A percentile compares a stretch with the other conserved stretches of the same genome.
Evolutionary conservation across 495 filamentous ascomycete species (phyloP).

Genomic region (Aspergillus ostianus): DNA sequence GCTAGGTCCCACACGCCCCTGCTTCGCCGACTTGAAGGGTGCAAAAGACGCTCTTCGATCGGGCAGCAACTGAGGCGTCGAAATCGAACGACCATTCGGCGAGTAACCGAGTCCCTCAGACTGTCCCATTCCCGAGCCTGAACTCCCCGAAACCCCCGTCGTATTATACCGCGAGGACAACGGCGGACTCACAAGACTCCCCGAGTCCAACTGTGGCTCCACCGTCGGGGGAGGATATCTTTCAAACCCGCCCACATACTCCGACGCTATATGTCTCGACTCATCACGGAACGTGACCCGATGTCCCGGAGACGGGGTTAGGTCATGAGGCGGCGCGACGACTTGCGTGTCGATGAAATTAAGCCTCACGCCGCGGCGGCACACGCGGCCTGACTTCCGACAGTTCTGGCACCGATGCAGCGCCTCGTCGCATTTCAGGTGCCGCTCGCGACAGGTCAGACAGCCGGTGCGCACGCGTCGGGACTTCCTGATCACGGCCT

Average conservation of each 20-base stretch:
- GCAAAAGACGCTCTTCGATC: slow-evolving; percentile 14
- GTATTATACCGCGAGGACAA: slow-evolving; percentile 24
- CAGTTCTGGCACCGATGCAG: slow-evolving; percentile 82
- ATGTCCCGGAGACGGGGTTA: slow-evolving; percentile 63
- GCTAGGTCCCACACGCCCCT: slow-evolving; percentile 15
- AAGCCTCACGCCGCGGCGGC: slow-evolving; percentile 81
- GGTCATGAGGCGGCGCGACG: slow-evolving; percentile 61
- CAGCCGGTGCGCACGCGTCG: slow-evolving; percentile 74
- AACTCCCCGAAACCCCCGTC: neutral
- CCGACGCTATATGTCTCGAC: slow-evolving; percentile 84
- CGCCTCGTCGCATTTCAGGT: slow-evolving; percentile 82
- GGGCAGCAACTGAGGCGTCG: neutral
- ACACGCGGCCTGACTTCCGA: slow-evolving; percentile 78
- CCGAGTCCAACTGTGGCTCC: slow-evolving; percentile 30
- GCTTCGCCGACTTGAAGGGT: slow-evolving; percentile 31
- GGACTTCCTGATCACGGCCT: slow-evolving; percentile 48
- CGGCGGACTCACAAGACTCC: slow-evolving; percentile 11
- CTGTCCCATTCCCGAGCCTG: neutral
- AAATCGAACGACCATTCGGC: neutral
- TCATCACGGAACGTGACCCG: slow-evolving; percentile 82
- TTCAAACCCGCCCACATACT: slow-evolving; percentile 80
- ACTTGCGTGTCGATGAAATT: slow-evolving; percentile 91
- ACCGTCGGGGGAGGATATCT: slow-evolving; percentile 62
- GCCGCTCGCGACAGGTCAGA: slow-evolving; percentile 72
- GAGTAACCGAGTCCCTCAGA: neutral